Evolutionary conservation across 495 filamentous ascomycete genomes (phyloP).

Genomic region (Penicillium angulare): DNA sequence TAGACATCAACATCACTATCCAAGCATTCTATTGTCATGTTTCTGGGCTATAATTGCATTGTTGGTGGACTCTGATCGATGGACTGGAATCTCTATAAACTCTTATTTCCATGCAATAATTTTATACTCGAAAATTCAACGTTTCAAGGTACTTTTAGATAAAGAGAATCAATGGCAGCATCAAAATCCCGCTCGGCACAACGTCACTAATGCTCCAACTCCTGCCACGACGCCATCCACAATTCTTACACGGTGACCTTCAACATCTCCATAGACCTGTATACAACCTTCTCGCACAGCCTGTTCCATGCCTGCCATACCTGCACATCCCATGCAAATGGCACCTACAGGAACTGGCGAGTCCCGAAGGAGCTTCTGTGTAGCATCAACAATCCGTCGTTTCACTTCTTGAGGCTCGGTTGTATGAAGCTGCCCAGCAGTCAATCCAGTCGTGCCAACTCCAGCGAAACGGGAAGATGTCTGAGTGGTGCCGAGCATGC

Average conservation of each 20-base stretch:
- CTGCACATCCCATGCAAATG: constrained; percentile 77
- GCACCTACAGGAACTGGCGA: constrained; percentile 40
- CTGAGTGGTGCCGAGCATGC: constrained; percentile 38
- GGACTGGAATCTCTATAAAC: too few relatives aligned
- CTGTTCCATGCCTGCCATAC: constrained; percentile 86
- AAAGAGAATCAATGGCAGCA: not conserved
- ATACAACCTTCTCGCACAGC: constrained; percentile 70
- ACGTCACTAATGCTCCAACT: constrained; percentile 59
- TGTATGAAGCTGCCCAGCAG: constrained; percentile 76
- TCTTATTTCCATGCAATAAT: too few relatives aligned
- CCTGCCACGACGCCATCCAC: constrained; percentile 85
- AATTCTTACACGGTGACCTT: constrained; percentile 62
- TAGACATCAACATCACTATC: constrained; percentile 14
- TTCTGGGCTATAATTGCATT: too few relatives aligned
- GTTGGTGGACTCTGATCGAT: too few relatives aligned
- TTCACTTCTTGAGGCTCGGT: constrained; percentile 63
- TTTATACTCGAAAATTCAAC: too few relatives aligned
- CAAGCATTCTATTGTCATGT: too few relatives aligned
- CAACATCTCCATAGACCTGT: constrained; percentile 58
- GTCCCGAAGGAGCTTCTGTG: constrained; percentile 57
- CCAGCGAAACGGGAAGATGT: constrained; percentile 60
- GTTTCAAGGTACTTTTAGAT: not conserved
- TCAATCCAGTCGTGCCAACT: constrained; percentile 79
- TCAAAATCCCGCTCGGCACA: constrained; percentile 43
- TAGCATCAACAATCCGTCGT: constrained; percentile 65